Percentiles rank a stretch among this genome's conserved stretches.
Conservation (phyloP, 176 grass and related monocot genomes). For the Aegilops sharonensis region DNA sequence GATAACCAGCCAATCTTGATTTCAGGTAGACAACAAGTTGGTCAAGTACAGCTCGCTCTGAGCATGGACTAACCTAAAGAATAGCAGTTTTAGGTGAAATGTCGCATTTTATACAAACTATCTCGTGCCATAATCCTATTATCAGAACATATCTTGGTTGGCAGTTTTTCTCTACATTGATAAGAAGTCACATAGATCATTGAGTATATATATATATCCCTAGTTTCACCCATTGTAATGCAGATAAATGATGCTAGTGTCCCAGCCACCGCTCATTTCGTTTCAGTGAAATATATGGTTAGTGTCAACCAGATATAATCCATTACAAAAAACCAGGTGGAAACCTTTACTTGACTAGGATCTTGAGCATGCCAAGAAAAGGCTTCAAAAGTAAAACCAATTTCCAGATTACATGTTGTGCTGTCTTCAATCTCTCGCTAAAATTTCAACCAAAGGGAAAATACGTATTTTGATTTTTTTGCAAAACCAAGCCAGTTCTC, state of each 20-base stretch:
- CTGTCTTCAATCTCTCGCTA: neutral
- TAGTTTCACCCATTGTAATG: constrained; percentile 5
- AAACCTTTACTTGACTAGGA: neutral
- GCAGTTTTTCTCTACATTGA: neutral
- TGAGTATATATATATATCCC: neutral
- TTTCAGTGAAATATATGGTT: constrained; percentile 1
- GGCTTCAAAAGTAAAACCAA: neutral
- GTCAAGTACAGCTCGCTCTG: constrained; percentile 92
- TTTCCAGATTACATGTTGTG: neutral
- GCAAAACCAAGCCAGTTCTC: neutral
- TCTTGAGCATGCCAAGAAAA: neutral
- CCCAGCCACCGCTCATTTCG: neutral
- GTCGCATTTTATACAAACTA: neutral
- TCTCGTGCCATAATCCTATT: neutral
- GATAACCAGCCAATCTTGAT: constrained; percentile 82
- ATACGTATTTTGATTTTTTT: constrained; percentile 2
- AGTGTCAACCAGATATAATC: neutral
- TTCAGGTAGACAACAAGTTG: constrained; percentile 87
- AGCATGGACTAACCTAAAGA: constrained; percentile 78
- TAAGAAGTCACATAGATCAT: neutral
- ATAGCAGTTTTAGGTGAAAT: constrained; percentile 24
- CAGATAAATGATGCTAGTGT: neutral
- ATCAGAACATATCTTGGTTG: neutral
- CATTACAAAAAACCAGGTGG: constrained; percentile 14
- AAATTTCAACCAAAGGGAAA: constrained; percentile 5